Conservation (phyloP, 176 grass and related monocot genomes). For the Raddia distichophylla region DNA sequence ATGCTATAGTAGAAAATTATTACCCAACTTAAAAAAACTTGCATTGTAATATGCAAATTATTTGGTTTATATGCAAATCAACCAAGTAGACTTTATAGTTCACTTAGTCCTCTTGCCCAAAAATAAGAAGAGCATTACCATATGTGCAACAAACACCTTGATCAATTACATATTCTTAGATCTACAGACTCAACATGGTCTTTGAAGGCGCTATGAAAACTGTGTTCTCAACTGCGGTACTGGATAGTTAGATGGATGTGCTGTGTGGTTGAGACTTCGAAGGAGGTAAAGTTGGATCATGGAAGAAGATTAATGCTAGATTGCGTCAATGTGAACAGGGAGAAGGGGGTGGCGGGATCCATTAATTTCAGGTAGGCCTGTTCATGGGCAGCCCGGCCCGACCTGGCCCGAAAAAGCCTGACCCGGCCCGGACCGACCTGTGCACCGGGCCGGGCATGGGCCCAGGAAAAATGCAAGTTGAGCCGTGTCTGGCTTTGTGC, state of each 20-base stretch:
- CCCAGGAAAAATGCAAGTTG: too few species aligned
- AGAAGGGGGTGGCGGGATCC: not conserved
- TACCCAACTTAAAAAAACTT: not conserved
- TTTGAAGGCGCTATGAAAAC: not conserved
- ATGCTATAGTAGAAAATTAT: not conserved
- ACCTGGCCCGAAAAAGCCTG: too few species aligned
- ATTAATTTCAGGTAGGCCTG: not conserved
- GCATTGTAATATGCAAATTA: not conserved
- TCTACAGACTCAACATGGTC: not conserved
- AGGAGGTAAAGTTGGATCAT: not conserved
- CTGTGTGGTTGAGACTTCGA: not conserved
- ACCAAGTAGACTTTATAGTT: not conserved
- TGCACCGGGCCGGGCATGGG: too few species aligned
- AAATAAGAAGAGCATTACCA: not conserved
- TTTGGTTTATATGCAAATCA: conserved; percentile 1
- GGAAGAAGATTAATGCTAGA: not conserved
- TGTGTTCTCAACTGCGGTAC: not conserved
- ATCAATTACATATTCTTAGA: not conserved
- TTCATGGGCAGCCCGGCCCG: too few species aligned
- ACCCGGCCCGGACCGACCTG: too few species aligned
- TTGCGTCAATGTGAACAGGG: too few species aligned
- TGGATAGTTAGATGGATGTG: not conserved
- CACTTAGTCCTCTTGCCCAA: not conserved
- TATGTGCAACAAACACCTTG: not conserved
- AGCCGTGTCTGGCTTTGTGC: too few species aligned